phyloP scores from a whole-genome alignment of 1,284 basidiomycete genomes.

The Exsudoporus floridanus region DNA sequence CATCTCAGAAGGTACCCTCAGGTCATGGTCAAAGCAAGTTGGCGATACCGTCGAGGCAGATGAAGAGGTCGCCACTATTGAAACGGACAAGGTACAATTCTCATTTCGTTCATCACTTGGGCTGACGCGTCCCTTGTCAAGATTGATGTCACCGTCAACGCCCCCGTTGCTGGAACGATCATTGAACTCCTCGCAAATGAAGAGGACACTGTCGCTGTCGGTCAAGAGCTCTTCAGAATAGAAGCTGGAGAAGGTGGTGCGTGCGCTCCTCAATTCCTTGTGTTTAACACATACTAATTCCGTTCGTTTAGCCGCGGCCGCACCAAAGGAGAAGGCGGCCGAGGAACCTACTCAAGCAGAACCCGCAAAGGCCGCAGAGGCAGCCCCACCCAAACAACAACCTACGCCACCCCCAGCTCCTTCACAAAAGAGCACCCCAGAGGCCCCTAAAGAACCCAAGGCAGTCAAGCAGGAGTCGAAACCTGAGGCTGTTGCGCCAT shows the following conservation, averaged over 20 bases:
- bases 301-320: constrained; percentile 23
- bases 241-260: constrained; percentile 79
- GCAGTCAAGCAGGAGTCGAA: constrained; percentile 42
- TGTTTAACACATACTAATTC: background rate
- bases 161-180: constrained; percentile 87
- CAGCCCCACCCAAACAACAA: constrained; percentile 52
- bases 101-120: background rate
- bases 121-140: constrained; percentile 34
- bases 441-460: constrained; percentile 36
- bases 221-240: constrained; percentile 92
- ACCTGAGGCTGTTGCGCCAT: constrained; percentile 36
- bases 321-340: constrained; percentile 36
- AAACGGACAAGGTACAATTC: constrained; percentile 89
- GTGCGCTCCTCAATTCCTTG: constrained; percentile 23
- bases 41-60: constrained; percentile 90
- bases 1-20: constrained; percentile 96
- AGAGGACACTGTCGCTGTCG: constrained; percentile 93
- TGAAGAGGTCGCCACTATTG: constrained; percentile 97
- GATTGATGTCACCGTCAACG: constrained; percentile 98
- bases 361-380: constrained; percentile 31
- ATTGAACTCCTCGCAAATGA: constrained; percentile 85
- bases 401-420: constrained; percentile 48
- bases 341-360: constrained; percentile 40
- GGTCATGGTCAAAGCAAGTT: constrained; percentile 92
- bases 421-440: constrained; percentile 37